phyloP scores from a whole-genome alignment of 495 filamentous ascomycete genomes.

The Jackrogersella multiformis region DNA sequence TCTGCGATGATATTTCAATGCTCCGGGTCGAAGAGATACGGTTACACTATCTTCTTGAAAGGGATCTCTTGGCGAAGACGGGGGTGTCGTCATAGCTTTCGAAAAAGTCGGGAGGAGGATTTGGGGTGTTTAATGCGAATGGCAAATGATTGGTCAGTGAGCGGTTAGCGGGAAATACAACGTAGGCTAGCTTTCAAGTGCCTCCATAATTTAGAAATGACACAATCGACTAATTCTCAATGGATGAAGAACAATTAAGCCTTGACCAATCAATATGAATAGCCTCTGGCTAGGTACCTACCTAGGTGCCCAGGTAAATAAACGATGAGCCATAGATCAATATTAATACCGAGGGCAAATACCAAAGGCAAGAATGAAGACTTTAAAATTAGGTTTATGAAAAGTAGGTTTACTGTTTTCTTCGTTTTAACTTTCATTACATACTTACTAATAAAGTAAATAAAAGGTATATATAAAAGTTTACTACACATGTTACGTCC shows the following conservation, averaged over 20 bases:
- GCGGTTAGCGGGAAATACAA: conserved; percentile 34
- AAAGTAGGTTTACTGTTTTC: too few relatives aligned
- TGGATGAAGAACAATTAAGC: conserved; percentile 29
- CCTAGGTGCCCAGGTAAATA: too few relatives aligned
- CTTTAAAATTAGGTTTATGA: too few relatives aligned
- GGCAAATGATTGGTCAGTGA: conserved; percentile 25
- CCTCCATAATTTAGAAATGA: conserved; percentile 34
- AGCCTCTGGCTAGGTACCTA: too few relatives aligned
- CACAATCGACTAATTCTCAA: conserved; percentile 34
- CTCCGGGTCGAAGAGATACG: conserved; percentile 21
- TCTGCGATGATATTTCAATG: conserved; percentile 14
- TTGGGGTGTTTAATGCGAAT: conserved; percentile 35
- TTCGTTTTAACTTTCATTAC: too few relatives aligned
- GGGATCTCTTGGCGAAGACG: conserved; percentile 41
- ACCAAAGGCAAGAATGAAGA: too few relatives aligned
- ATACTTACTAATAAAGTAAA: too few relatives aligned
- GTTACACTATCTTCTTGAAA: conserved; percentile 27
- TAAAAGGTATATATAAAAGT: too few relatives aligned
- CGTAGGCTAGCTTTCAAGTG: conserved; percentile 9
- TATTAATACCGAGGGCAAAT: conserved; percentile 28
- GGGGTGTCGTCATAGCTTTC: conserved; percentile 40
- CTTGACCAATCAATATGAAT: conserved; percentile 33
- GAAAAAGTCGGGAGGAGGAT: conserved; percentile 35
- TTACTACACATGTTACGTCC: too few relatives aligned
- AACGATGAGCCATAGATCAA: conserved; percentile 15